Evolutionary conservation across 176 grass and related monocot genomes (phyloP), one percentile per base, ranked within the genome.

Genomic region (Cocos nucifera): DNA sequence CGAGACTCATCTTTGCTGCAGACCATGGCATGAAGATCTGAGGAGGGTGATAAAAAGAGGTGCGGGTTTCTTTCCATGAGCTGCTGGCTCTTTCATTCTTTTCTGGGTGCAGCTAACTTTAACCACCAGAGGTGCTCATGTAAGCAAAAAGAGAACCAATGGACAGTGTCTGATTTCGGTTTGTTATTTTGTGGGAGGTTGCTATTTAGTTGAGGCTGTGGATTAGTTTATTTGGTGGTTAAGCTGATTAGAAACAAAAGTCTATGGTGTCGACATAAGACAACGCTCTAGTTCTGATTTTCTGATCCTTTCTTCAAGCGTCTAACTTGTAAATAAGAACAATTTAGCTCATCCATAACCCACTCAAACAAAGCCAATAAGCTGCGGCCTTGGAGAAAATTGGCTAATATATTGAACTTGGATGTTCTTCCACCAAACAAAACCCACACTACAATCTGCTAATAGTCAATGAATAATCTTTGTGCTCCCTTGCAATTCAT

Each of bases 81-180:
- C 52, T 65, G 58, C 29, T 67, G 27, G 60, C 57, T 64, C 59
- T 64, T 24, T 63, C 22, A 50, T 51, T 74, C 49, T 48, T 54
- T 8, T 70, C 7, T 49, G 19, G 17, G 63, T 70, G 51, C 78
- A 80, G 64, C 78, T 64, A 80, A 84, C 18, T 75, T 49, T 66
- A 80, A 71, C 77, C 62, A 76, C 69, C 80, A 12, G 2, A 39
- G 6, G 6, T 39, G 35, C 7, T 39, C 0, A 7, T 12, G 35
- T 10, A 39, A 12, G 35, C 35, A 39, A 39, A 39, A 12, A 39
- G 35, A 39, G 4, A 39, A 39, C 7, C 35, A 39, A 2, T 12
- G 2, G 35, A 12, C 28, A 29, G 8, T 49, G 54, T 19, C 53
- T 63, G 29, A 67, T 19, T 59, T 71, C 52, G 71, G 76, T 76